These are phyloP conservation scores for Saccharum hybrid DNA, from an alignment of 202 grass and related monocot species.

Conservation along the genomic window DNA sequence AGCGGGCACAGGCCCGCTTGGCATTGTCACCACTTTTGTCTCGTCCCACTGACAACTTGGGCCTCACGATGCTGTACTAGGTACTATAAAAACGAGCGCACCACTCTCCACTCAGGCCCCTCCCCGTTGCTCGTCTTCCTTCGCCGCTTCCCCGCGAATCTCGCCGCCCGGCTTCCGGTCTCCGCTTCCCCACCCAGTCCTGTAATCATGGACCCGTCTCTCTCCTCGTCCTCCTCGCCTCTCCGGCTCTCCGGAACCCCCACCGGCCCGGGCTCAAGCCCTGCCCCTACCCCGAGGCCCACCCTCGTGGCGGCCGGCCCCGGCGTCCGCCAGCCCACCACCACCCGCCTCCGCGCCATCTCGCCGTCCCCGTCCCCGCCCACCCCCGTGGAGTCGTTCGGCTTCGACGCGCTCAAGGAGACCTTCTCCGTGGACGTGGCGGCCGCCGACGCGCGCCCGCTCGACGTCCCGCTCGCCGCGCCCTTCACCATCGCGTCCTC, in stretches of 20 bases:
- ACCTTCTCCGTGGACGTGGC: constrained; percentile 74
- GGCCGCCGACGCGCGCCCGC: constrained; percentile 71
- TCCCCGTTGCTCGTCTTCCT: neutral
- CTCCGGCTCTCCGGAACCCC: constrained; percentile 20
- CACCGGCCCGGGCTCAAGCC: neutral
- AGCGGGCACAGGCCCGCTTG: no score
- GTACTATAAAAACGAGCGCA: neutral
- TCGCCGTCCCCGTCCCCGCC: constrained; percentile 42
- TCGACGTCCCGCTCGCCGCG: constrained; percentile 75
- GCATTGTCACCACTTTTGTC: neutral
- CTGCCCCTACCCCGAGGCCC: neutral
- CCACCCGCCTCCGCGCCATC: constrained; percentile 35
- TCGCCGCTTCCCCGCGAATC: constrained; percentile 6
- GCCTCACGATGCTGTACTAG: no score
- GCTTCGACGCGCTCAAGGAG: constrained; percentile 80
- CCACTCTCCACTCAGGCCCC: no score
- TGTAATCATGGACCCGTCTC: constrained; percentile 36
- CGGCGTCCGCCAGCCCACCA: neutral
- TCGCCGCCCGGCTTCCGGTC: constrained; percentile 29
- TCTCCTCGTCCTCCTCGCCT: constrained; percentile 9
- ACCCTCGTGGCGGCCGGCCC: neutral
- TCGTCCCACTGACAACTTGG: neutral
- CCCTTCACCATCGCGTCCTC: constrained; percentile 95
- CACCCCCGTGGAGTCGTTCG: constrained; percentile 45
- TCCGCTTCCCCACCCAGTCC: constrained; percentile 1